Evolutionary conservation across 192 early-diverging fungal species (phyloP), one percentile per base, ranked within the genome.

Genomic region (Podochytrium sp.): DNA sequence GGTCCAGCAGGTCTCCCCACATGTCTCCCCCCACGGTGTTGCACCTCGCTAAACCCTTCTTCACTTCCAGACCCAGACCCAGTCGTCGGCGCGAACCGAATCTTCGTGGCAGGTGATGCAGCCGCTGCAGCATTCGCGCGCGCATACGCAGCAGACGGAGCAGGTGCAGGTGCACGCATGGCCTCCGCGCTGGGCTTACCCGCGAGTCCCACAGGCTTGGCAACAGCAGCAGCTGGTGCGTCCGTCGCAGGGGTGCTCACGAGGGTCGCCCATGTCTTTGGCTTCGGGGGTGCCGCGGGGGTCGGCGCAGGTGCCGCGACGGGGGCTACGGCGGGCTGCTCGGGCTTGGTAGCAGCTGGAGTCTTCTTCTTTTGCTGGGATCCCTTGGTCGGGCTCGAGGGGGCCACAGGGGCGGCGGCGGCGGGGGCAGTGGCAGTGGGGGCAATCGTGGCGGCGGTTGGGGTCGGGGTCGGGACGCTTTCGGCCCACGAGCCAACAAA

Each of bases 231-330:
- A 63, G 35, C 73, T 30, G 34, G 3, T 39, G 87, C 78, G 25
- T 86, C 85, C 10, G 81, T 78, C 35, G 82, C 87, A 43, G 84
- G 88, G 61, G 82, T 80, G 55, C 91, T 90, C 1, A 89, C 91
- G 18, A 94, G 78, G 67, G 80, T 85, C 7, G 94, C 92, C 94
- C 94, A 95, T 37, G 92, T 87, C 56, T 87, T 89, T 57, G 89
- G 91, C 78, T 90, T 87, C 42, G 83, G 56, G 3, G 70, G 71
- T 10, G 41, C 27, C 23, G 90, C 80, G 20, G 81, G 73, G 27
- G 76, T 67, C 18, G 74, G 51, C 1, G 79, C 65, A 61, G 75
- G 71, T 32, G 71, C 30, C 30, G 57, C 58, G 58, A 50, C 59
- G 29, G 30, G 23, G 34, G 71, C 20, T 27, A 52, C 30, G n/a